A percentile compares a stretch with the other conserved stretches of the same genome.
Conservation (phyloP, 192 early-diverging fungal species). For the Thoreauomyces humboldtii region DNA sequence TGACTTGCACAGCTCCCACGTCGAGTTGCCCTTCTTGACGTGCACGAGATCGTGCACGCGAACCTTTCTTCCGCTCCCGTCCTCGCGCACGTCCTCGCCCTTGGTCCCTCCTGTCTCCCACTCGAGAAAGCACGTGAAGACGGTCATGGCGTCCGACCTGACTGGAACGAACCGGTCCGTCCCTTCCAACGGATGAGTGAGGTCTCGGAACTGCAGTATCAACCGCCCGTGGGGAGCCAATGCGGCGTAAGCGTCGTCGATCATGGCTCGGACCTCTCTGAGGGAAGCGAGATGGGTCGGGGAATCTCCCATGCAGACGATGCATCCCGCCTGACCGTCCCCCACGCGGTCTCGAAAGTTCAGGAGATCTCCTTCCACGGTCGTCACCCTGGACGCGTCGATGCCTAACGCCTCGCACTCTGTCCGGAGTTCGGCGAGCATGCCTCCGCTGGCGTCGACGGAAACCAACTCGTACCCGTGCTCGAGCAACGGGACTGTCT, state of each 20-base stretch:
- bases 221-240: conserved; percentile 25
- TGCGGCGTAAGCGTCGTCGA: conserved; percentile 14
- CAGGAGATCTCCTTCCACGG: conserved; percentile 32
- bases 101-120: conserved; percentile 14
- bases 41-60: conserved; percentile 34
- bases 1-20: conserved; percentile 34
- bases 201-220: conserved; percentile 28
- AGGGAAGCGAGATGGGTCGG: conserved; percentile 32
- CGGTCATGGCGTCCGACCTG: conserved; percentile 29
- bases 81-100: conserved; percentile 1
- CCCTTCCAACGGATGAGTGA: conserved; percentile 18
- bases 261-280: conserved; percentile 21
- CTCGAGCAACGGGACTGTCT: conserved; percentile 28
- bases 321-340: conserved; percentile 12
- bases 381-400: neutral
- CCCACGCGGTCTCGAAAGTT: conserved; percentile 11
- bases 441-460: conserved; percentile 22
- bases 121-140: conserved; percentile 43
- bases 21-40: conserved; percentile 34
- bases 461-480: conserved; percentile 23
- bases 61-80: conserved; percentile 24
- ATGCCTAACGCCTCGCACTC: neutral
- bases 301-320: conserved; percentile 44
- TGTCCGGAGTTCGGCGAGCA: conserved; percentile 28
- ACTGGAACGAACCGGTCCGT: conserved; percentile 40